Evolutionary conservation across 2,329 filamentous ascomycete species (phyloP).

Genomic region (Herpotrichia juniperi): DNA sequence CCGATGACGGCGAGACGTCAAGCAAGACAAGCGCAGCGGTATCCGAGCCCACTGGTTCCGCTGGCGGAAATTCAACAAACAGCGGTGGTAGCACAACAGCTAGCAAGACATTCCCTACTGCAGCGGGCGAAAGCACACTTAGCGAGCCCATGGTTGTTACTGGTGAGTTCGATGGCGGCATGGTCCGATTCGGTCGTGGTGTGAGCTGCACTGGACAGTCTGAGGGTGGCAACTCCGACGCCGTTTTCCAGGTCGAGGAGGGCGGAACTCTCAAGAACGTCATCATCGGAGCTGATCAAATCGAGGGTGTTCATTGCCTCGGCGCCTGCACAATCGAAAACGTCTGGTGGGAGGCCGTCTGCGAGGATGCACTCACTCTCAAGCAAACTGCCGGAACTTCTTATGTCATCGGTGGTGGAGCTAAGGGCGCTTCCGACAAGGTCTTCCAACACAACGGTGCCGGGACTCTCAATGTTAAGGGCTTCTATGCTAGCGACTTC

Average conservation of each 20-base stretch:
- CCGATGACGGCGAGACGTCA: background rate
- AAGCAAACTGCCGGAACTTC: constrained; percentile 31
- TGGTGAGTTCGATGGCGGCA: constrained; percentile 29
- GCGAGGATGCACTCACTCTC: constrained; percentile 42
- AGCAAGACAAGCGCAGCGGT: background rate
- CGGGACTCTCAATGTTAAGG: constrained; percentile 39
- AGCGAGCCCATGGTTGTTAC: constrained; percentile 19
- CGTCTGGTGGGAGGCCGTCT: constrained; percentile 53
- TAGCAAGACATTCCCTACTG: constrained; percentile 23
- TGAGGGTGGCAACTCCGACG: constrained; percentile 50
- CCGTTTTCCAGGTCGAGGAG: constrained; percentile 57
- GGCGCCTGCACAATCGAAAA: constrained; percentile 56
- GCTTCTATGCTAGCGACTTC: constrained; percentile 35
- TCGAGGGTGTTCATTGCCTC: constrained; percentile 60
- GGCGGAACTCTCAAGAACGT: constrained; percentile 58
- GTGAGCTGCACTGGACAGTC: constrained; percentile 45
- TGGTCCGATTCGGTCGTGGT: constrained; percentile 29
- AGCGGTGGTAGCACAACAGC: constrained; percentile 2
- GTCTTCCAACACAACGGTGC: constrained; percentile 52
- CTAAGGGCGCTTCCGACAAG: constrained; percentile 41
- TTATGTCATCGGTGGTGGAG: constrained; percentile 46
- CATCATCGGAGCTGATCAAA: constrained; percentile 58
- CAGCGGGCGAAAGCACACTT: constrained; percentile 27
- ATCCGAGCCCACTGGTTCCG: constrained; percentile 6
- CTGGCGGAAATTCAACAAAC: background rate